Evolutionary conservation across 257 asterid species (phyloP), one percentile per base, ranked within the genome.

Genomic region (Solanum megistacrolobum): DNA sequence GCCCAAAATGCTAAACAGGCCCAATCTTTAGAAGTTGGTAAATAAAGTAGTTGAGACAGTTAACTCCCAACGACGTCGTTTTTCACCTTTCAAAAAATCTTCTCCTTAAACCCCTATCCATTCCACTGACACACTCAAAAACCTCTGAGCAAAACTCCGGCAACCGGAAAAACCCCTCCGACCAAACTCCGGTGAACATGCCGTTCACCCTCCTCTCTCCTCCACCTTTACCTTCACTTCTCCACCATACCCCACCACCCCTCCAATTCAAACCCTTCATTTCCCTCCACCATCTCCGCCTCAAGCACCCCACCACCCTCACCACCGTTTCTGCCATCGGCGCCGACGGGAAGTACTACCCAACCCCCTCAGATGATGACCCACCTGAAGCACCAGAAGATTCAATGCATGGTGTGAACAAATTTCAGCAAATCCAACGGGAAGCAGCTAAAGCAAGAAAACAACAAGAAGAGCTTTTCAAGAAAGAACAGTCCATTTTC

Each of bases 381-480:
- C 99, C 99, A 0, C 98, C 99, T 0, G 99, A 95, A 90, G 98
- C 98, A 58, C 92, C 96, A 4, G 99, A 97, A 86, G 99, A 97
- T 84, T 95, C 99, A 66, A 96, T 95, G 99, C 99, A 97, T 88
- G 99, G 99, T 38, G 94, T 95, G 90, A 92, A 90, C 92, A 94
- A 92, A 48, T 97, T 96, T 92, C 96, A 97, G 92, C 98, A 97
- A 88, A 92, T 97, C 74, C 96, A 94, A n/a, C 94, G 94, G 90
- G 98, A 95, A 46, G 98, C 95, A 9, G 92, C 95, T 60, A 93
- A 93, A 0, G 98, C 98, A 7, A 93, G 96, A 66, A 94, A 92
- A 86, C 88, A 90, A 69, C 93, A 96, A 86, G 98, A 97, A 58
- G 96, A 95, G 12, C 92, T 94, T 34, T 93, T 84, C 93, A 90